A percentile compares a stretch with the other conserved stretches of the same genome.
Conservation (phyloP, 2,329 filamentous ascomycete species). For the Colletotrichum horii region DNA sequence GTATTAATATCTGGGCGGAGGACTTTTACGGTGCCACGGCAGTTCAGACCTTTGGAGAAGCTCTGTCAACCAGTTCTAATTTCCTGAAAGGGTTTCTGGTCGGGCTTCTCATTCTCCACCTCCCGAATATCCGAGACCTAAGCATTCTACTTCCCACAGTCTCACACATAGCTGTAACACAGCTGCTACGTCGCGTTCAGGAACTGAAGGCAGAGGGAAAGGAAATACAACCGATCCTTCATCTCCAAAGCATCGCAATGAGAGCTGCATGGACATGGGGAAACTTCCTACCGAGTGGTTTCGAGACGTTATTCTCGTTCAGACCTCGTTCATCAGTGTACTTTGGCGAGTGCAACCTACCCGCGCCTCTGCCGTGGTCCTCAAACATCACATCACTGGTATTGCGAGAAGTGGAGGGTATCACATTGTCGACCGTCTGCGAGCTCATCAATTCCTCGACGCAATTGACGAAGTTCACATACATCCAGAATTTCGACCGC, state of each 20-base stretch:
- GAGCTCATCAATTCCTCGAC: not conserved
- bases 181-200: not conserved
- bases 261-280: not conserved
- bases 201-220: not conserved
- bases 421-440: not conserved
- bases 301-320: not conserved
- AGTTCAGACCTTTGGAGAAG: no score
- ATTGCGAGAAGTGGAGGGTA: not conserved
- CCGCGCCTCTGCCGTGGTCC: not conserved
- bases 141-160: not conserved
- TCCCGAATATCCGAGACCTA: not conserved
- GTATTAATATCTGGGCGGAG: not conserved
- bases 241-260: not conserved
- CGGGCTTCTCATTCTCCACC: not conserved
- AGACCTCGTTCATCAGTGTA: not conserved
- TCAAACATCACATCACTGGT: not conserved
- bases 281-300: rapidly evolving
- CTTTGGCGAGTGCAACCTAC: not conserved
- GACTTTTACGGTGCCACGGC: no score
- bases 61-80: not conserved
- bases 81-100: not conserved
- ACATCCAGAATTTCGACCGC: rapidly evolving
- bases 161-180: not conserved
- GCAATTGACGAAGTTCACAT: not conserved
- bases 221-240: not conserved